Percentiles rank a stretch among this genome's conserved stretches.
These are phyloP conservation scores for Zygosaccharomyces sapae DNA, from an alignment of 1,139 yeast genomes.

Conservation along the genomic window DNA sequence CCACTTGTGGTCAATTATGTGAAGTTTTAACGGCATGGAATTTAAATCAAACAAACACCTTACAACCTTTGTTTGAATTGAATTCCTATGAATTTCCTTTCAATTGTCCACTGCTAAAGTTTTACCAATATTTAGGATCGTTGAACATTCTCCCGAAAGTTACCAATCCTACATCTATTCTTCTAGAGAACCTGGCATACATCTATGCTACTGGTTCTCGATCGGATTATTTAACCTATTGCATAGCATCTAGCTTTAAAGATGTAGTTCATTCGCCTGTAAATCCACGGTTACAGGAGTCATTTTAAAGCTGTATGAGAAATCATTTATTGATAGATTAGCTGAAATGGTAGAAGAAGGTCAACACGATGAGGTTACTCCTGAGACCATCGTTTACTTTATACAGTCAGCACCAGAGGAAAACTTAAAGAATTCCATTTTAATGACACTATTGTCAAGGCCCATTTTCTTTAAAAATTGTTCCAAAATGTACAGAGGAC, in stretches of 20 bases:
- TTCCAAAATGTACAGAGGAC: constrained; percentile 13
- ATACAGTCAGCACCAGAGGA: constrained; percentile 27
- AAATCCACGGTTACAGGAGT: constrained; percentile 6
- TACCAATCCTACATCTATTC: constrained; percentile 6
- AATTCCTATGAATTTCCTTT: constrained; percentile 5
- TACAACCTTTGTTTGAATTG: constrained; percentile 11
- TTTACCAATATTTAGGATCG: constrained; percentile 7
- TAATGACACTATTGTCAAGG: constrained; percentile 19
- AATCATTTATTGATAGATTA: constrained; percentile 11
- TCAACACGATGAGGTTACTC: constrained; percentile 10
- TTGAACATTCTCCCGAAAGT: constrained; percentile 9
- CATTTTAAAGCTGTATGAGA: constrained; percentile 12
- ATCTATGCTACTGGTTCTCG: constrained; percentile 7
- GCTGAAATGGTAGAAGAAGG: constrained; percentile 10
- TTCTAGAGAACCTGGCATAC: constrained; percentile 14
- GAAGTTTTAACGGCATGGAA: constrained; percentile 8
- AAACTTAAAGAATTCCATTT: constrained; percentile 23
- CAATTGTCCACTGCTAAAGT: neutral
- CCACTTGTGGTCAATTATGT: neutral
- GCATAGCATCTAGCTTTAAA: constrained; percentile 13
- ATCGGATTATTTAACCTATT: constrained; percentile 4
- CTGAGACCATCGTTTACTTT: constrained; percentile 20
- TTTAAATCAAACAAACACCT: constrained; percentile 4
- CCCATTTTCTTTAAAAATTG: constrained; percentile 20
- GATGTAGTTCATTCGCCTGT: constrained; percentile 5